Evolutionary conservation across 1,284 basidiomycete genomes (phyloP), one percentile per base, ranked within the genome.

Genomic region (Trichosporon coremiiforme): DNA sequence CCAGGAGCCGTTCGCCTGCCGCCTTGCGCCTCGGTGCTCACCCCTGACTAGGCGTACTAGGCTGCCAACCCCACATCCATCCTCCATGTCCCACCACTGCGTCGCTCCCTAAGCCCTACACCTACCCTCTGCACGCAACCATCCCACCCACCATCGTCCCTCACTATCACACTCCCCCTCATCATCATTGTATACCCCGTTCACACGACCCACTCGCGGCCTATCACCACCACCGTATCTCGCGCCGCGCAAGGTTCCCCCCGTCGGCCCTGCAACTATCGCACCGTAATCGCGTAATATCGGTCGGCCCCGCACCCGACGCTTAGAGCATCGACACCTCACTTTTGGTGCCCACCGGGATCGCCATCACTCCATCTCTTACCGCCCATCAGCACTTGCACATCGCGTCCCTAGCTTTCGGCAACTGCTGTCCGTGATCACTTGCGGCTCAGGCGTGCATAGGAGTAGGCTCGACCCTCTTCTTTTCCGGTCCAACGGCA

Each of bases 211-310:
- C 9, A 10, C 50, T n/a, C 12, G 7, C 50, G 17, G 17, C 50
- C 20, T 53, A 22, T 12, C 17, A 22, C 20, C 20, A 12, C 12
- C 22, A 8, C 50, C 13, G 50, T 25, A n/a, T 8, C 50, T 53
- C 50, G 50, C 50, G 50, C 50, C 50, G 50, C 50, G 50, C 50
- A 53, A 53, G 50, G 50, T 53, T 10, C 33, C 33, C 33, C 33
- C 33, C 17, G 10, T 53, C 50, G 50, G 20, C 50, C 50, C 25
- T 53, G 50, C 50, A 53, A 10, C 50, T 53, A 25, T 53, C 50
- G 50, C 50, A 53, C 50, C 50, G 50, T 53, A 53, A 53, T 53
- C 50, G 50, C 50, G 50, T 53, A 53, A 22, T 25, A 53, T 53
- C 50, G 50, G 50, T 53, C 50, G 50, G 50, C 50, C 50, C 50